Base-by-base conservation (phyloP, 106 monocot genomes). In the Phalaenopsis aphrodite region DNA sequence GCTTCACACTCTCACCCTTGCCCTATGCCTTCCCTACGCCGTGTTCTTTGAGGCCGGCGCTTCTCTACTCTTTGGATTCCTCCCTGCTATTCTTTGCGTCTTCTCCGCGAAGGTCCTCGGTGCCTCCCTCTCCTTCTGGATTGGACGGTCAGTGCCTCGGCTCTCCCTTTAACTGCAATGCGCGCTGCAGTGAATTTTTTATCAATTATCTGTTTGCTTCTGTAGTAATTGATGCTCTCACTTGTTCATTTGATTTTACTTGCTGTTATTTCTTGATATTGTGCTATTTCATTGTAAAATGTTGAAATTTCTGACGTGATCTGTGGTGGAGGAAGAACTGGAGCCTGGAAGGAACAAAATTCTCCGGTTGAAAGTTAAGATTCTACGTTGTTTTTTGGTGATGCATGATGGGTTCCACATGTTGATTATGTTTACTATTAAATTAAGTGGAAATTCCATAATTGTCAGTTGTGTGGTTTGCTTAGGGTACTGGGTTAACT, bases 1-100 rank as follows among this genome's bases (percentile, higher is more conserved):
- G 68, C 90, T 84, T 5, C 96, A 96, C 88, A 92, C 96, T n/a
- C 42, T 90, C n/a, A 94, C 92, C 7, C 88, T 96, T 2, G 90
- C 96, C 5, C 90, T 96, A 11, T 96, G 96, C 85, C 91, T 94
- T 65, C 93, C 96, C 43, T 87, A 84, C 71, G 96, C 96, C 56
- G 87, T 96, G 9, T 88, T 93, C 88, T 96, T 96, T 85, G 96
- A 96, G 85, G 93, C 91, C 24, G 96, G 85, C 24, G 96, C 96
- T 30, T 82, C 93, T 11, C 78, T 96, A 3, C 86, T 96, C 75
- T 96, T 96, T 81, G 96, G 96, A 0, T 96, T 96, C 88, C 56
- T 94, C 37, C 91, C 91, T 18, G 93, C 89, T 78, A 86, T 96
- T 39, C 43, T 81, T 43, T 94, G 96, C 77, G 96, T 96, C 58